phyloP scores from a whole-genome alignment of 2,329 filamentous ascomycete genomes.

The Sporothrix sp. region DNA sequence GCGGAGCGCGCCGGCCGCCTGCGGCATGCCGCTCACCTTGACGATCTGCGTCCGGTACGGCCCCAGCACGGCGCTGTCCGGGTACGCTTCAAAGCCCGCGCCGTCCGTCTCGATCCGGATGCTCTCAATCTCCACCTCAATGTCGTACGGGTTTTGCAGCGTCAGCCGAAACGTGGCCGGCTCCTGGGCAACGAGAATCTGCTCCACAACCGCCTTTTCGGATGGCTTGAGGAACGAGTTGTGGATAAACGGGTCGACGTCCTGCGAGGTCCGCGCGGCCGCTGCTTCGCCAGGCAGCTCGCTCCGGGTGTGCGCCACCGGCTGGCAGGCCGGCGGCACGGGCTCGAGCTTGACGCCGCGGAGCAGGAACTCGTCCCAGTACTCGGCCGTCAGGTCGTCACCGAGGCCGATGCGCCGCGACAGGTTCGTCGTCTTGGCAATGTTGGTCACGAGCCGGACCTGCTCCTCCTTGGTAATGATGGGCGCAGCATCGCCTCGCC shows the following conservation, averaged over 20 bases:
- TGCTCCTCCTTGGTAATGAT: constrained; percentile 75
- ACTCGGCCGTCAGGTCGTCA: constrained; percentile 60
- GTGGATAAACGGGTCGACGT: constrained; percentile 82
- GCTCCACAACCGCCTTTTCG: constrained; percentile 50
- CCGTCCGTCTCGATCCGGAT: constrained; percentile 67
- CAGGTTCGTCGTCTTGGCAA: constrained; percentile 72
- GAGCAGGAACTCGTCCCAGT: constrained; percentile 95
- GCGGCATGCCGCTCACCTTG: constrained; percentile 59
- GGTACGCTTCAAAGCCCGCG: constrained; percentile 58
- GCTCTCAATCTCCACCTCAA: constrained; percentile 81
- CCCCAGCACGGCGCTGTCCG: constrained; percentile 59
- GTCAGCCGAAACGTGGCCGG: constrained; percentile 68
- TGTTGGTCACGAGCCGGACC: constrained; percentile 70
- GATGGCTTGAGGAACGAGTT: constrained; percentile 75
- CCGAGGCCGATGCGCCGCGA: constrained; percentile 63
- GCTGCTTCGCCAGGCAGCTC: constrained; percentile 40
- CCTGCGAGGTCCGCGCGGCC: constrained; percentile 44
- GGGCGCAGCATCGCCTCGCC: constrained; percentile 59
- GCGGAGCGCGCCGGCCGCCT: constrained; percentile 55
- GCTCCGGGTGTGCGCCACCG: constrained; percentile 54
- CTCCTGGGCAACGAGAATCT: constrained; percentile 70
- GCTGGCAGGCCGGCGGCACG: constrained; percentile 46
- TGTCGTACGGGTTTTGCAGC: constrained; percentile 88
- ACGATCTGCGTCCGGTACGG: constrained; percentile 77
- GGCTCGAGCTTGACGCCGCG: constrained; percentile 64